These are phyloP conservation scores for Rubia yunnanensis DNA, from an alignment of 257 asterid species.

Conservation along the genomic window DNA sequence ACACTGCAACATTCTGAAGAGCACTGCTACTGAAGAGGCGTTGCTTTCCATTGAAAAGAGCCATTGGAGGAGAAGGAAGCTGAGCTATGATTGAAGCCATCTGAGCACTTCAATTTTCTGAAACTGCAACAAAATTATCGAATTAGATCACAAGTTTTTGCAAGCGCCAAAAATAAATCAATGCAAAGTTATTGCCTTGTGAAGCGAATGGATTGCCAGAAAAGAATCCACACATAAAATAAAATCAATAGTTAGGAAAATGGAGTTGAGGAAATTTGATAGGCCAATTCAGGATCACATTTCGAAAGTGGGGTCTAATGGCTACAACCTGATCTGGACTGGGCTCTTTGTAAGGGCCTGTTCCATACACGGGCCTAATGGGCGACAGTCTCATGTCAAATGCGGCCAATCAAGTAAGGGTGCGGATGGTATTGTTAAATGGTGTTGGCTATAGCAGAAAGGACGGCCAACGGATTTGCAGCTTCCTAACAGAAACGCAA, in stretches of 20 bases:
- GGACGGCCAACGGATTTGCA: no score
- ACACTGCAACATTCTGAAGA: slow-evolving; percentile 27
- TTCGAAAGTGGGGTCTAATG: slow-evolving; percentile 5
- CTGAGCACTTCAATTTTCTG: not conserved
- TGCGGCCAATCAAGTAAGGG: no score
- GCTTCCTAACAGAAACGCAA: no score
- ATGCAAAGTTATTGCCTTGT: not conserved
- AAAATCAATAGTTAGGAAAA: not conserved
- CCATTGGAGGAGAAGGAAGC: slow-evolving; percentile 41
- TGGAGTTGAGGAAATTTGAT: slow-evolving; percentile 1
- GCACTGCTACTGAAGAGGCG: slow-evolving; percentile 27
- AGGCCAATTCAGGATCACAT: slow-evolving; percentile 5
- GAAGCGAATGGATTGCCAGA: not conserved
- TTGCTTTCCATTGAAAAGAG: slow-evolving; percentile 28
- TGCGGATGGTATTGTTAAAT: no score
- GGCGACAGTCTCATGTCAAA: no score
- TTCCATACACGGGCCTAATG: no score
- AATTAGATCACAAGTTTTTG: not conserved
- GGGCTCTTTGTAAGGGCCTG: not conserved
- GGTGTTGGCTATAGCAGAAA: no score
- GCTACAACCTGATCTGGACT: not conserved
- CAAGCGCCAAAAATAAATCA: not conserved
- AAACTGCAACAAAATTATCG: not conserved
- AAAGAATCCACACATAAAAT: not conserved
- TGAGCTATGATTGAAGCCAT: slow-evolving; percentile 61